Percentiles rank a stretch among this genome's conserved stretches.
Conservation (phyloP, 169 alveolate species). For the Plasmodium knowlesi region DNA sequence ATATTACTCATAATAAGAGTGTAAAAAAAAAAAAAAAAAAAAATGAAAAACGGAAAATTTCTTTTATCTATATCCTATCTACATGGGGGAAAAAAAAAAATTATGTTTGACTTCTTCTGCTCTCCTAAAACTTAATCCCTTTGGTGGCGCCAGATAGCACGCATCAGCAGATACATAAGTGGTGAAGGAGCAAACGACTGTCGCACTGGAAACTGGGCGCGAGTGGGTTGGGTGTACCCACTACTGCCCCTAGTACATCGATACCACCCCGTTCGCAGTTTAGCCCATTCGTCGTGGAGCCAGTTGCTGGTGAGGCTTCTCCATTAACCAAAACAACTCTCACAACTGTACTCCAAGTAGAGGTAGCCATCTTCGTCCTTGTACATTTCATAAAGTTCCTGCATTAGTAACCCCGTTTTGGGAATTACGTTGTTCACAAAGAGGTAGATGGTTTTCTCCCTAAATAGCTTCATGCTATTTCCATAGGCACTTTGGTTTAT, state of each 20-base stretch:
- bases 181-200: neutral
- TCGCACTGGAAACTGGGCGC: neutral
- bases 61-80: neutral
- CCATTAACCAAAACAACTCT: constrained; percentile 80
- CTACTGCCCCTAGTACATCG: neutral
- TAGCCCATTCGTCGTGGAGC: neutral
- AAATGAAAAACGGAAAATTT: neutral
- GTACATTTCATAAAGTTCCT: constrained; percentile 87
- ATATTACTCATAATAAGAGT: neutral
- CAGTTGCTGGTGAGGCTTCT: neutral
- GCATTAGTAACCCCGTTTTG: constrained; percentile 86
- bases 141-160: neutral
- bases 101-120: neutral
- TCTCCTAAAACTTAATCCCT: neutral
- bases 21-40: too few relatives aligned
- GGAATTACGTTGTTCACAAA: constrained; percentile 87
- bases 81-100: neutral
- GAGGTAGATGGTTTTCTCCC: constrained; percentile 85
- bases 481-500: constrained; percentile 79
- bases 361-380: constrained; percentile 89
- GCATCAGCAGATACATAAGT: neutral
- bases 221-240: neutral
- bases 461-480: constrained; percentile 72
- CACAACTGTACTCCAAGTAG: constrained; percentile 87
- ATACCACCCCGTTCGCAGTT: neutral